Base-by-base conservation (phyloP, 1,284 basidiomycete species). In the Austroboletus niveus region DNA sequence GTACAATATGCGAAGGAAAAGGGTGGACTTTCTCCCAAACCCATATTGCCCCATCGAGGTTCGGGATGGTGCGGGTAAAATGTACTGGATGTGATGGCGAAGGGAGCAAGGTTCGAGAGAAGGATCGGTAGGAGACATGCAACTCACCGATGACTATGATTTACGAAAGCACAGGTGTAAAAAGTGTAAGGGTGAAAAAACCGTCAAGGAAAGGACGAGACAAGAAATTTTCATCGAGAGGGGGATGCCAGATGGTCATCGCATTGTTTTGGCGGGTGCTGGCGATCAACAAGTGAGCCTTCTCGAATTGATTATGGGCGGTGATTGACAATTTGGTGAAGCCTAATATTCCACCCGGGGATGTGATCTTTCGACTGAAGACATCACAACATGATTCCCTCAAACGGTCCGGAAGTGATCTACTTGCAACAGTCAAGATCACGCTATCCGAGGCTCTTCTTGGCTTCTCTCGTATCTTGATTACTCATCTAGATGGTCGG, bases 401-500 rank as follows among this genome's bases (percentile, higher is more conserved):
- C 66, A 84, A 90, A 61, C 84, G 92, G 32, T 84, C 85, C 15
- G 87, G 87, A 32, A 83, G 84, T 56, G 87, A 94, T 63, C 75
- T 94, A 27, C 74, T 92, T 35, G 83, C 89, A 2, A 85, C 79
- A 32, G 83, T 92, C 48, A 82, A 81, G 38, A 86, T 98, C 54
- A 92, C 90, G 1, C 76, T 97, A n/a, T 94, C 93, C 7, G 94
- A 98, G 71, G 89, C 94, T 3, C 78, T 98, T 10, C 79, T 95
- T 43, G 94, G 94, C 15, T 94, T 98, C 71, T 88, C 85, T 48
- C 84, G 94, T 20, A 85, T 96, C 56, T 72, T 95, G 17, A 73
- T 97, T 51, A 89, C 86, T 12, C 94, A 98, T 68, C 78, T 98
- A 27, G 94, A 98, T 66, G 93, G 93, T 3, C 83, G 92, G 14